Base-by-base conservation (phyloP, 257 asterid genomes). In the Thymus quinquecostatus region DNA sequence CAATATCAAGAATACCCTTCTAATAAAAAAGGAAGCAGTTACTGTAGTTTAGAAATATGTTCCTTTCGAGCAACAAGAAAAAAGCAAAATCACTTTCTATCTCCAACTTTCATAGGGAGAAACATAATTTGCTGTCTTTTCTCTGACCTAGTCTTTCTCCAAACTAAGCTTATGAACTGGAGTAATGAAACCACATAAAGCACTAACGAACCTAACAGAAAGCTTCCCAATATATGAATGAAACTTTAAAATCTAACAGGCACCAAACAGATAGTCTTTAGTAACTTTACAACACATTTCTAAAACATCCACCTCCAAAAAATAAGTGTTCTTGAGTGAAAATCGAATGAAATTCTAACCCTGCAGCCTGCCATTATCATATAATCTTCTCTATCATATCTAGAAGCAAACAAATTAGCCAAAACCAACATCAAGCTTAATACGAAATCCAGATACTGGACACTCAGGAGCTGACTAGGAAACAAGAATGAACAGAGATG, bases 151-250 rank as follows among this genome's bases (percentile, higher is more conserved):
- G 28, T 33, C 10, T 41, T 36, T 29, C 28, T 45, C 70, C 43
- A 45, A 13, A 7, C 12, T 10, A 44, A 44, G 9, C 49, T 7
- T 44, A 44, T 44, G 49, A 44, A 44, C 0, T 43, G 29, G 57
- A 64, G 59, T 75, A 61, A 59, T 34, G 68, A 50, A 27, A 38
- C 45, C 51, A 38, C 43, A 36, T 43, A 12, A 76, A 70, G 21
- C 58, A 48, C 58, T 8, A 63, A 64, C 29, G 45, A n/a, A 48
- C 66, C 51, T 5, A 60, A 54, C 58, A 36, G 28, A 65, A 6
- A 59, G 48, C 33, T 38, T 47, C 14, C 4, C 50, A 12, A 9
- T 49, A 6, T 28, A 47, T 3, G 27, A 21, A 66, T 27, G 29
- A 50, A 62, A 55, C 63, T 21, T 21, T 21, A 21, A 21, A 21